Evolutionary conservation across 768 basidiomycete species (phyloP), one percentile per base, ranked within the genome.

Genomic region (Pilatotrama ljubarskyi): DNA sequence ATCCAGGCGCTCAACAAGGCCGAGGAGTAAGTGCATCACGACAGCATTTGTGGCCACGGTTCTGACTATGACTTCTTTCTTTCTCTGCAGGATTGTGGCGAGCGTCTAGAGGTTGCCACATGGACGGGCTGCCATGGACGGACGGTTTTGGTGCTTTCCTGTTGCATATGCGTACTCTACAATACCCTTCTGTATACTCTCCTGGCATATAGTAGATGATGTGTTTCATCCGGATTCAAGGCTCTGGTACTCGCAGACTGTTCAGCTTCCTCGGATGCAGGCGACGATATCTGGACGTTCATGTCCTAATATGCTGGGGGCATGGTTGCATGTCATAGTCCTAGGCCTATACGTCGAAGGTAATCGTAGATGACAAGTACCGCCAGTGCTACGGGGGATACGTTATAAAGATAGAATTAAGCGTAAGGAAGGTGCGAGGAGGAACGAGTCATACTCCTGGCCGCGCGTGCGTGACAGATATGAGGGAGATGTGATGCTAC

Each of bases 1-100:
- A 87, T 98, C 53, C 80, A 85, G 42, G 97, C 96, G 24, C 82
- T 99, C 59, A 95, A 95, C 75, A 95, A 97, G 80, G 95, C 95
- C 13, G 96, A 98, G 76, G 92, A 94, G 91, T 93, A 74, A 63
- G 89, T 88, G 35, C 22, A 14, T 36, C 10, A 1, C 22, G 10
- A 9, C 32, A 9, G 2, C 17, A 32, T 43, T 44, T 35, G 38
- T 22, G 32, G n/a, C 43, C 41, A 55, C 49, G 32, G 18, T 15
- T 17, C n/a, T 53, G 46, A 29, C 15, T 14, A 25, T 49, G 25
- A 17, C 24, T 7, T 29, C n/a, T n/a, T n/a, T n/a, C n/a, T 32
- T 26, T 36, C 15, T 26, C 36, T 36, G 29, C 51, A 66, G 65
- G 65, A 66, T 66, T 41, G 65, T 66, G 24, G 65, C 65, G 29